phyloP scores from a whole-genome alignment of 1,284 basidiomycete species.

The Xerocomus amazonicus region DNA sequence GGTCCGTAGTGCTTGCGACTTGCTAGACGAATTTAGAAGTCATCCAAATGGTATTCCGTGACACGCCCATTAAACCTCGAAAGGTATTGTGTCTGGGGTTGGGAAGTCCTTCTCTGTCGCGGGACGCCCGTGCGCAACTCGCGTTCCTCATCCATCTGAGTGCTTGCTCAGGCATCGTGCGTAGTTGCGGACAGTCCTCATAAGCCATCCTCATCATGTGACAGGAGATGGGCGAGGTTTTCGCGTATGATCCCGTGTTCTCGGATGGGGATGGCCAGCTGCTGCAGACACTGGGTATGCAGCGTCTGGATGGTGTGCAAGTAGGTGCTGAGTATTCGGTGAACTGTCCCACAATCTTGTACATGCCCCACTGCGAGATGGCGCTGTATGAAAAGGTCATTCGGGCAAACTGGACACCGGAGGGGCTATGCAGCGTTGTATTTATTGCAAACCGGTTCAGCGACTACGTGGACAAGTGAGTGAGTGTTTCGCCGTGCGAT shows the following conservation, averaged over 20 bases:
- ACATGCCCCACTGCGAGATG: slow-evolving; percentile 76
- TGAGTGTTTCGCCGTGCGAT: slow-evolving; percentile 32
- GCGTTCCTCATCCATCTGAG: slow-evolving; percentile 58
- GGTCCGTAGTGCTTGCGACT: slow-evolving; percentile 1
- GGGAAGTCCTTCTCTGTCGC: slow-evolving; percentile 60
- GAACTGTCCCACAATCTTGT: slow-evolving; percentile 52
- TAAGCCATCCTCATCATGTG: background rate
- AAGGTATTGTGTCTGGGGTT: slow-evolving; percentile 62
- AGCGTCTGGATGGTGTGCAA: slow-evolving; percentile 39
- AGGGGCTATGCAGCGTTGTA: slow-evolving; percentile 36
- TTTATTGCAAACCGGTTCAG: slow-evolving; percentile 46
- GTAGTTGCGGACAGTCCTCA: slow-evolving; percentile 30
- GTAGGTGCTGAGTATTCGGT: slow-evolving; percentile 35
- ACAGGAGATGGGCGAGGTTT: slow-evolving; percentile 48
- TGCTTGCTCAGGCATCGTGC: slow-evolving; percentile 51
- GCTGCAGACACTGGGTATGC: slow-evolving; percentile 48
- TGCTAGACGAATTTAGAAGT: slow-evolving; percentile 28
- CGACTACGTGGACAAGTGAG: slow-evolving; percentile 46
- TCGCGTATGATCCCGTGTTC: slow-evolving; percentile 69
- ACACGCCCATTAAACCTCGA: slow-evolving; percentile 18
- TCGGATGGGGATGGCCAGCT: slow-evolving; percentile 53
- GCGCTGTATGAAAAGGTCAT: slow-evolving; percentile 64
- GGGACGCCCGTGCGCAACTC: slow-evolving; percentile 62
- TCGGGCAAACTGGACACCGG: slow-evolving; percentile 54
- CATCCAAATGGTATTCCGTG: slow-evolving; percentile 34